A percentile compares a stretch with the other conserved stretches of the same genome.
Conservation (phyloP, 805 yeast species). For the Spathaspora arborariae region DNA sequence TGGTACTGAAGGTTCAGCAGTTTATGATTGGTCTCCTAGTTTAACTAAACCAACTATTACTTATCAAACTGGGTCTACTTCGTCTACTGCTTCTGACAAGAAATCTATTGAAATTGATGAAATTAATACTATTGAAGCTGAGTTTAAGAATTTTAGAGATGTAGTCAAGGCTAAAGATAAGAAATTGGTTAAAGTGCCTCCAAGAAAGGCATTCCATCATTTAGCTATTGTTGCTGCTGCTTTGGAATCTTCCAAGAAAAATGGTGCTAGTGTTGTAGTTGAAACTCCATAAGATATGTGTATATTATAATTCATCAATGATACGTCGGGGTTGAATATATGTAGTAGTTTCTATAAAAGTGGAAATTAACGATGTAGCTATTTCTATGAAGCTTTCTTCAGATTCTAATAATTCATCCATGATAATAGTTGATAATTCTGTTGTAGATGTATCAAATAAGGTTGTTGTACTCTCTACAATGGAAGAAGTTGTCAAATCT, state of each 20-base stretch:
- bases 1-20: slow-evolving; percentile 76
- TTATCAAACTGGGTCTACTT: slow-evolving; percentile 28
- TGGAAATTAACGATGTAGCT: not conserved
- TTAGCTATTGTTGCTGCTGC: slow-evolving; percentile 88
- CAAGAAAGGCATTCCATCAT: slow-evolving; percentile 85
- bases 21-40: slow-evolving; percentile 59
- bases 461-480: not conserved
- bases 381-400: not conserved
- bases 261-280: slow-evolving; percentile 50
- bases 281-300: slow-evolving; percentile 21
- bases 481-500: not conserved
- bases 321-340: slow-evolving; percentile 2
- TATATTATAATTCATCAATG: slow-evolving; percentile 11
- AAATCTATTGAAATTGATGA: slow-evolving; percentile 37
- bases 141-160: slow-evolving; percentile 47
- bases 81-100: slow-evolving; percentile 51
- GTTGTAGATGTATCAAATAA: not conserved
- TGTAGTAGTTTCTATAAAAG: not conserved
- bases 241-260: slow-evolving; percentile 58
- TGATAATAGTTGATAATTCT: not conserved
- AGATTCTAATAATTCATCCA: not conserved
- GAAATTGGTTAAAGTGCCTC: slow-evolving; percentile 51
- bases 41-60: slow-evolving; percentile 35
- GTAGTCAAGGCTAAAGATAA: slow-evolving; percentile 67
- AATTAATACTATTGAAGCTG: slow-evolving; percentile 41